These are phyloP conservation scores for Microthlaspi erraticum DNA, from an alignment of 345 rosid genomes.

Conservation along the genomic window DNA sequence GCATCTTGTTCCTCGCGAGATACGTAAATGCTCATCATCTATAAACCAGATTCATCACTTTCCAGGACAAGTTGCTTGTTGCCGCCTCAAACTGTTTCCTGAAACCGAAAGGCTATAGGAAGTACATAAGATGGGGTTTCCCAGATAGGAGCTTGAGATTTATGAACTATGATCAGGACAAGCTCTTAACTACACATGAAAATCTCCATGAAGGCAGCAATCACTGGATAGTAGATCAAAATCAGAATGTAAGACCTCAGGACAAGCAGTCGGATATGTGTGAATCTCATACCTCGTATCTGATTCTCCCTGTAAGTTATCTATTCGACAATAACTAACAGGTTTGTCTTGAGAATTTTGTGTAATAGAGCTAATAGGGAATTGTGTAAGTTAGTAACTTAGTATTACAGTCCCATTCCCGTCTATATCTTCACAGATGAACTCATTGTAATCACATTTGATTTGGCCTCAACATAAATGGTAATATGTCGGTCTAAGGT, in stretches of 20 bases:
- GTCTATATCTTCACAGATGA: no score
- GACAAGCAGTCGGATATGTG: neutral
- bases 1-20: conserved; percentile 75
- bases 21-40: conserved; percentile 69
- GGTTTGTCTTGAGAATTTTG: neutral
- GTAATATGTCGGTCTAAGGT: no score
- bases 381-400: neutral
- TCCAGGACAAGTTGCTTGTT: conserved; percentile 75
- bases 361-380: neutral
- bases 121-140: conserved; percentile 87
- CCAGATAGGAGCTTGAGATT: conserved; percentile 93
- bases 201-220: conserved; percentile 79
- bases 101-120: conserved; percentile 78
- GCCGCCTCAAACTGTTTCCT: conserved; percentile 67
- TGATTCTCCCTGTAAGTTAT: neutral
- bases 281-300: neutral
- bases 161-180: conserved; percentile 90
- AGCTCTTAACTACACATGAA: conserved; percentile 84
- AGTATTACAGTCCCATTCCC: neutral
- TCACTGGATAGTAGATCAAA: neutral
- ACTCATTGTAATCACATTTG: no score
- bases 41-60: conserved; percentile 70
- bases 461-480: no score
- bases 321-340: neutral
- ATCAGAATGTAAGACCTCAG: conserved; percentile 11